phyloP scores from a whole-genome alignment of 306 rosid genomes.

The Hippophae rhamnoides region DNA sequence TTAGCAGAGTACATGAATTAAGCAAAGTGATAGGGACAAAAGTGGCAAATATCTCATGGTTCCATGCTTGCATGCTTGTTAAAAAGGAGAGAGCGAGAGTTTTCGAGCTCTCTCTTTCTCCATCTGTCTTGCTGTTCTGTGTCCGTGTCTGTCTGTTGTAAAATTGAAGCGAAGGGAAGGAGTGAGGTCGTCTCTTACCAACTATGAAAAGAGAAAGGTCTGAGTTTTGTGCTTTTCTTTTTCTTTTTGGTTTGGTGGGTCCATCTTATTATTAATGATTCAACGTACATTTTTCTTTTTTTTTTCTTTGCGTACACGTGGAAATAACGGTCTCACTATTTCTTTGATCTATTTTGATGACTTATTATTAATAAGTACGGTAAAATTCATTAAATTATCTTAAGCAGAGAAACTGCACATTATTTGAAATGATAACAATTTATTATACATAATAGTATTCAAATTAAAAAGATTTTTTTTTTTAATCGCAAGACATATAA shows the following conservation, averaged over 20 bases:
- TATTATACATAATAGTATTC: too few relatives aligned
- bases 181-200: slow-evolving; percentile 36
- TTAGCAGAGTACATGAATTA: slow-evolving; percentile 23
- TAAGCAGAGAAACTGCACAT: too few relatives aligned
- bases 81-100: not conserved
- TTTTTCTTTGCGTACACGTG: too few relatives aligned
- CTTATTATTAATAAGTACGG: too few relatives aligned
- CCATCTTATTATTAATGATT: not conserved
- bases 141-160: slow-evolving; percentile 26
- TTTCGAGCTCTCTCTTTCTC: slow-evolving; percentile 7
- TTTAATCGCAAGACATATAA: too few relatives aligned
- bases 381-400: too few relatives aligned
- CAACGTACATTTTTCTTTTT: too few relatives aligned
- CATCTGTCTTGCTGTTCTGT: not conserved
- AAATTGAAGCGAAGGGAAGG: slow-evolving; percentile 40
- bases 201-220: slow-evolving; percentile 36
- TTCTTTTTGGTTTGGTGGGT: not conserved
- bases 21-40: slow-evolving; percentile 24
- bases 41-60: slow-evolving; percentile 37
- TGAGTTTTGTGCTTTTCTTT: slow-evolving; percentile 24
- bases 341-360: too few relatives aligned
- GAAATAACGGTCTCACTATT: too few relatives aligned
- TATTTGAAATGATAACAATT: too few relatives aligned
- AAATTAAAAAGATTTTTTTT: too few relatives aligned
- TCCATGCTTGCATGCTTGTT: slow-evolving; percentile 62